Evolutionary conservation across 1,139 yeast species (phyloP), one percentile per base, ranked within the genome.

Genomic region (Saccharomyces hybrid): DNA sequence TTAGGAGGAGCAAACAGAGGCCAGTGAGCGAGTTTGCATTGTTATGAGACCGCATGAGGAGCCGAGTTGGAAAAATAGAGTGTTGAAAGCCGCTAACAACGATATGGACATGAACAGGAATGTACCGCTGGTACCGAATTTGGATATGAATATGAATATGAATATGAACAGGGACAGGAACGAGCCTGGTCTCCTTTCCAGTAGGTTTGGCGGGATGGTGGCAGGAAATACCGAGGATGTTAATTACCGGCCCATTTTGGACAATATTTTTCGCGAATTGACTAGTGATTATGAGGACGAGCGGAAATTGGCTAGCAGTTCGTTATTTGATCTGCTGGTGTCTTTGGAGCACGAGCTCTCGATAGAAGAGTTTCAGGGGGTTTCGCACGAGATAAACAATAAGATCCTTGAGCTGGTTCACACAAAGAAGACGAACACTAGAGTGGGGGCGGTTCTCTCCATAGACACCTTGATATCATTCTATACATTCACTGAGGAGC

Each of bases 391-490:
- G 58, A 85, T 93, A 59, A 90, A 91, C 73, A 88, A 88, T 66
- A 82, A 86, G 57, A 88, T 93, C 31, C 90, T 88, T 68, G 96
- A 88, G 67, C 76, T 90, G 54, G 80, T 90, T 51, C 90, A 89
- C 61, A 83, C 93, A 9, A 80, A 83, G 11, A 93, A 86, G 61
- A 73, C 84, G 1, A 73, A 78, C 31, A 90, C 85, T 59, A 84
- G 88, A 59, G 77, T 91, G 44, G 98, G 98, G 8, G 98, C 97
- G 41, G 85, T 91, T 44, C 81, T 89, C 16, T 98, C 97, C 7
- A 85, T 93, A 57, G 95, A 89, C 70, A 83, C 95, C n/a, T 77
- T 93, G 59, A 88, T 93, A 54, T 90, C 85, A 60, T 85, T 85
- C 63, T 93, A 88, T 64, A 77, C 81, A 3, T 81, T 80, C 27